These are phyloP conservation scores for Ploettnerulaceae sp. DNA, from an alignment of 2,329 filamentous ascomycete genomes.

Conservation along the genomic window DNA sequence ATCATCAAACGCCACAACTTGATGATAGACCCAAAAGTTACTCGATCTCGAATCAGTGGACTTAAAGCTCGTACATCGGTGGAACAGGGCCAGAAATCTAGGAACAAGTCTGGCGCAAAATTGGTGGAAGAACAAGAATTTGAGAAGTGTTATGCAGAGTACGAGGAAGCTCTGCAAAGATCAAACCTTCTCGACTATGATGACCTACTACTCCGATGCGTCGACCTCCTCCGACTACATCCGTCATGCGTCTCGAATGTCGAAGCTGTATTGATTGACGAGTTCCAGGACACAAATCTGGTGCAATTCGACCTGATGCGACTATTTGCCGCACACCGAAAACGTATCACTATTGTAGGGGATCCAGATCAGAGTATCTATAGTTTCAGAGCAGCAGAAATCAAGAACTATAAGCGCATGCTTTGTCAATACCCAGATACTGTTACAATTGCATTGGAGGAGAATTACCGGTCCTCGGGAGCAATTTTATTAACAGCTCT, in stretches of 20 bases:
- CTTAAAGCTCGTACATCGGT: constrained; percentile 52
- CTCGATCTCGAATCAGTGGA: constrained; percentile 72
- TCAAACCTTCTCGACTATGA: constrained; percentile 92
- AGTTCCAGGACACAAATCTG: constrained; percentile 95
- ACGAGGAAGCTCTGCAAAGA: constrained; percentile 67
- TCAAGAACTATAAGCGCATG: constrained; percentile 79
- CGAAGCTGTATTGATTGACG: constrained; percentile 87
- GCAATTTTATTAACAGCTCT: constrained; percentile 77
- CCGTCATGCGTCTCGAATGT: constrained; percentile 85
- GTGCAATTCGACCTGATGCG: constrained; percentile 94
- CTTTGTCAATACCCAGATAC: constrained; percentile 72
- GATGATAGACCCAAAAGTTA: constrained; percentile 62
- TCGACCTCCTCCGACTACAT: constrained; percentile 67
- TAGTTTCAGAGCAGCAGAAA: constrained; percentile 89
- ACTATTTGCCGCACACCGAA: constrained; percentile 67
- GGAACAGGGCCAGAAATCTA: constrained; percentile 41
- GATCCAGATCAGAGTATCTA: constrained; percentile 99
- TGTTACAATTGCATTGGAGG: constrained; percentile 77
- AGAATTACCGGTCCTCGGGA: constrained; percentile 91
- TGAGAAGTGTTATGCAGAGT: constrained; percentile 66
- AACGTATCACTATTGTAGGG: constrained; percentile 87
- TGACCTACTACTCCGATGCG: constrained; percentile 79
- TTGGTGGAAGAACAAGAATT: constrained; percentile 59
- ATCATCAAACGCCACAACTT: constrained; percentile 73
- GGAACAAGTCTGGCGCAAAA: constrained; percentile 28